phyloP scores from a whole-genome alignment of 75 land plant species.

The Chamaecyparis obtusa region DNA sequence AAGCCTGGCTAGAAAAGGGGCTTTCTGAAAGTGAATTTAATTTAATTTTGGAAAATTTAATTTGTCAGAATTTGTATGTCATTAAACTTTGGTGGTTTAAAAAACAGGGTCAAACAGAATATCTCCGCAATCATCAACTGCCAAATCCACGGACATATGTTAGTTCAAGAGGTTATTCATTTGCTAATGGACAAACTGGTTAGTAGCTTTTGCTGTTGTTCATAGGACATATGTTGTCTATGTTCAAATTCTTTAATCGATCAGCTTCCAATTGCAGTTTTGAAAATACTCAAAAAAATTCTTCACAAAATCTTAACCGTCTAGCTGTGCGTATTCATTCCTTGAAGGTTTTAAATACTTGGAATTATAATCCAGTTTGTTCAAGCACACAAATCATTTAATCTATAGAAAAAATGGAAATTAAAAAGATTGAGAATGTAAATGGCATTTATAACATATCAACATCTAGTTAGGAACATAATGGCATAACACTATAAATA shows the following conservation, averaged over 20 bases:
- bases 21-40: not conserved
- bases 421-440: not conserved
- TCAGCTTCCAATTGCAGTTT: not conserved
- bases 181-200: constrained; percentile 77
- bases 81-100: not conserved
- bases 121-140: constrained; percentile 68
- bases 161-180: constrained; percentile 66
- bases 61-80: not conserved
- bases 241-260: not conserved
- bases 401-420: not conserved
- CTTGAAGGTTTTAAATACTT: not conserved
- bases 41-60: not conserved
- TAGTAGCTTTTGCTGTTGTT: constrained; percentile 15
- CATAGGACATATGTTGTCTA: not conserved
- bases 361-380: not conserved
- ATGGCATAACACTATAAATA: not conserved
- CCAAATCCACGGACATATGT: constrained; percentile 89
- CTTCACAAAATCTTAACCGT: not conserved
- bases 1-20: not conserved
- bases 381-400: not conserved
- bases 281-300: not conserved
- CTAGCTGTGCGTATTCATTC: not conserved
- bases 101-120: constrained; percentile 73
- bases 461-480: not conserved
- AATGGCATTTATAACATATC: not conserved